Evolutionary conservation across 2,329 filamentous ascomycete genomes (phyloP).

Genomic region (Exserohilum turcica): DNA sequence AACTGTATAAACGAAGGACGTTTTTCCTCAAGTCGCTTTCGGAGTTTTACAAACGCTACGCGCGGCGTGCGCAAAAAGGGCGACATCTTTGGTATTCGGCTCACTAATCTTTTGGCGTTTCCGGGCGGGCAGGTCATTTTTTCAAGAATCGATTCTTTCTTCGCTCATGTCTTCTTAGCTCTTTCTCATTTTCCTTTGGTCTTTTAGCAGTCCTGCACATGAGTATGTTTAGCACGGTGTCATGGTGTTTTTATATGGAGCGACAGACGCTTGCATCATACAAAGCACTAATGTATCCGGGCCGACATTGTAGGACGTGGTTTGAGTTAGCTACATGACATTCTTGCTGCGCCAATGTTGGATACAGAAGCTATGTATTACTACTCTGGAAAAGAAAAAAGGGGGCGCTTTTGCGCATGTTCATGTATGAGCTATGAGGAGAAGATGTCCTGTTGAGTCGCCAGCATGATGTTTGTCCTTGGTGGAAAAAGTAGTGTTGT

Average conservation of each 20-base stretch:
- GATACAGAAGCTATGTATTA: slow-evolving; percentile 8
- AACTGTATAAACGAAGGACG: not conserved
- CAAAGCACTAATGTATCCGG: not conserved
- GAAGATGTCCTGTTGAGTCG: not conserved
- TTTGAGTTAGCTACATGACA: not conserved
- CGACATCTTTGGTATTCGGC: not conserved
- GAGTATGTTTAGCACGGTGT: slow-evolving; percentile 7
- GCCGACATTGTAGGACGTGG: not conserved
- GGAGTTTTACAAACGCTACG: not conserved
- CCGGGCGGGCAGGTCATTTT: not conserved
- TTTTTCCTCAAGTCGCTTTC: not conserved
- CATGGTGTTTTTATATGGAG: not conserved
- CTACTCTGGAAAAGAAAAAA: not conserved
- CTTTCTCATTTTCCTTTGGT: not conserved
- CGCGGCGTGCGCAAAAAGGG: not conserved
- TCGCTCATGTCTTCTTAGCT: slow-evolving; percentile 14
- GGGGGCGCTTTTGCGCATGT: not conserved
- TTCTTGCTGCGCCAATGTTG: not conserved
- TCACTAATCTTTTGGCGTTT: slow-evolving; percentile 10
- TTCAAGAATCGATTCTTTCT: slow-evolving; percentile 17
- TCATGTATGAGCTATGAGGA: not conserved
- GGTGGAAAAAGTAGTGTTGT: slow-evolving; percentile 8
- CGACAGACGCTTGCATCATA: not conserved
- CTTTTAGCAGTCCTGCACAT: not conserved
- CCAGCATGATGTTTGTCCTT: not conserved